Evolutionary conservation across 768 basidiomycete genomes (phyloP).

Genomic region (Suillus lakei): DNA sequence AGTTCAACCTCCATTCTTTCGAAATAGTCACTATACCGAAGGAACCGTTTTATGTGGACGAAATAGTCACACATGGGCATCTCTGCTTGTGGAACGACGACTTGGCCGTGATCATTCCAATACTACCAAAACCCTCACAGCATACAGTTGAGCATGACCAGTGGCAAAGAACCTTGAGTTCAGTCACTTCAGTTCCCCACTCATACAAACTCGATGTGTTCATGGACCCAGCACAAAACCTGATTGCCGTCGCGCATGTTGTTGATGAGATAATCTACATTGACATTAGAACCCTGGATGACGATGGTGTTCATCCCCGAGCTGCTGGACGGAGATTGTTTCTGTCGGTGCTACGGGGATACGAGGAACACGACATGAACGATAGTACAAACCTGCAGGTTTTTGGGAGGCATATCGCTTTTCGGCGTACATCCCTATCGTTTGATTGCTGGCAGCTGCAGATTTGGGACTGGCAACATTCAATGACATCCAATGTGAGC

Average conservation of each 20-base stretch:
- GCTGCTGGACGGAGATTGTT: neutral
- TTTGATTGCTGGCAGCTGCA: neutral
- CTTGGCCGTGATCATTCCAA: neutral
- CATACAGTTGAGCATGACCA: neutral
- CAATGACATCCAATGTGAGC: neutral
- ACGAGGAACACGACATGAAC: neutral
- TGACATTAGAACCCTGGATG: neutral
- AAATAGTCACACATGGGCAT: neutral
- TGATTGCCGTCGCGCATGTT: neutral
- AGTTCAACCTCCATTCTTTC: neutral
- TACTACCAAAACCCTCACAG: neutral
- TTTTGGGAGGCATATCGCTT: neutral
- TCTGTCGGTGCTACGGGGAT: neutral
- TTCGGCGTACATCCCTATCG: neutral
- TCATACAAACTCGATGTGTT: neutral
- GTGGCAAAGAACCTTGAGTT: neutral
- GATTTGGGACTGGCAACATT: neutral
- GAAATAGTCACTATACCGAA: neutral
- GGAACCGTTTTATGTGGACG: neutral
- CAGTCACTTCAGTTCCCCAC: neutral
- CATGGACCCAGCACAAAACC: neutral
- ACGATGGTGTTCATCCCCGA: neutral
- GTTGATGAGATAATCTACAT: neutral
- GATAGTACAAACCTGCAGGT: neutral
- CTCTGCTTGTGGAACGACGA: neutral